Conservation (phyloP, 192 early-diverging fungal genomes). For the Paraglomus brasilianum region DNA sequence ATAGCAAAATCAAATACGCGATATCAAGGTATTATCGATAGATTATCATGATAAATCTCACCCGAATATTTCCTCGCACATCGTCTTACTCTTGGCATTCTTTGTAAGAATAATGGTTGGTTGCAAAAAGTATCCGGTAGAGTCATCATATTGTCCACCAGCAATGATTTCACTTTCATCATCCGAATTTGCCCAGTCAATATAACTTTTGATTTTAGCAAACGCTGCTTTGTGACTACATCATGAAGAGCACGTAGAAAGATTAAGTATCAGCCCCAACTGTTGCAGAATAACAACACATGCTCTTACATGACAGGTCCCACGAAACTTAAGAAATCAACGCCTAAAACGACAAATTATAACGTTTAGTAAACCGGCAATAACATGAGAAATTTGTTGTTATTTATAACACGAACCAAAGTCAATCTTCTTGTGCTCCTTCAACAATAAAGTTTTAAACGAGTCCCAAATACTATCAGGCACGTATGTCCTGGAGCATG, state of each 20-base stretch:
- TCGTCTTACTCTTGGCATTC: slow-evolving; percentile 77
- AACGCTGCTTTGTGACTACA: slow-evolving; percentile 52
- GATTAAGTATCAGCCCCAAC: no score
- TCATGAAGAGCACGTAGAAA: not conserved
- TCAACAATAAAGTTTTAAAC: slow-evolving; percentile 66
- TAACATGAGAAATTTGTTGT: no score
- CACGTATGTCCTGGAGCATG: slow-evolving; percentile 88
- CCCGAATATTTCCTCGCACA: slow-evolving; percentile 96
- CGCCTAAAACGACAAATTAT: no score
- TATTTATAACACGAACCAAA: slow-evolving; percentile 73
- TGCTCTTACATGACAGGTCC: slow-evolving; percentile 84
- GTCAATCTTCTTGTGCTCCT: slow-evolving; percentile 74
- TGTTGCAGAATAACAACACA: no score
- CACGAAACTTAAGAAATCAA: slow-evolving; percentile 81
- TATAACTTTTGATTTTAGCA: slow-evolving; percentile 90
- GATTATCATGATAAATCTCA: not conserved
- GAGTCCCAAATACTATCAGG: slow-evolving; percentile 78
- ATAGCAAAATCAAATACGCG: not conserved
- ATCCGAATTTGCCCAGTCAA: slow-evolving; percentile 72
- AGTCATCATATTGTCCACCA: slow-evolving; percentile 86
- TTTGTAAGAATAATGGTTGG: slow-evolving; percentile 90
- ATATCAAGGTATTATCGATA: not conserved
- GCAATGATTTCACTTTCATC: slow-evolving; percentile 79
- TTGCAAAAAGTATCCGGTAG: slow-evolving; percentile 84
- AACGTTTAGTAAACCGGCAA: no score